Evolutionary conservation across 768 basidiomycete species (phyloP), one percentile per base, ranked within the genome.

Genomic region (Podaxis sp.): DNA sequence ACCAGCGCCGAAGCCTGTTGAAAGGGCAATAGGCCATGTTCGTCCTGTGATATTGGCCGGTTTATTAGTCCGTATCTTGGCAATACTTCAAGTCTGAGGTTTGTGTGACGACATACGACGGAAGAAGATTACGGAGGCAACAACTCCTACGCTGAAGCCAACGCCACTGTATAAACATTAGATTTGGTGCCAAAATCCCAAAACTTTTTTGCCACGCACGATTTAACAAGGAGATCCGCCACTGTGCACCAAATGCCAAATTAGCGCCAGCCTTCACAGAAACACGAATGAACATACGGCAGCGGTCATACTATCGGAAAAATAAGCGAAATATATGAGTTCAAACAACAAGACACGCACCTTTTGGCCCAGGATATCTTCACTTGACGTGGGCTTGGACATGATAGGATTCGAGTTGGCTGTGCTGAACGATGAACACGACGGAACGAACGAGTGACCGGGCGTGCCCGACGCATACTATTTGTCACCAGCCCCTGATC

Each of bases 291-390:
- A 56, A 90, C 90, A 56, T 80, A 92, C 91, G 71, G 75, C 91
- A 93, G 68, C 90, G 91, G 79, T 93, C 92, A 79, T 91, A 93
- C 91, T 93, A 68, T 24, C 17, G 22, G 59, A 44, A 61, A 55
- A 22, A 24, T 73, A 20, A 75, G 71, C 57, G 56, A 50, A 26
- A 44, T 30, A 52, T 30, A n/a, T 24, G 1, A 6, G 15, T 40
- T 30, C 26, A 4, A 36, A 11, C 22, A 26, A 58, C n/a, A 26
- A 36, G 17, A 49, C 7, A 64, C 74, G n/a, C 58, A 92, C 96
- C 88, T 98, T 98, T 78, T 94, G 88, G 30, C 87, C 87, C 66
- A 97, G 80, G 69, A 92, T 84, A 74, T 96, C 90, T 80, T 98
- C 96, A 77, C 92, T 96, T 59, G 93, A 88, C 54, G 87, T 73